Base-by-base conservation (phyloP, 345 rosid genomes). In the Ceriops zippeliana region DNA sequence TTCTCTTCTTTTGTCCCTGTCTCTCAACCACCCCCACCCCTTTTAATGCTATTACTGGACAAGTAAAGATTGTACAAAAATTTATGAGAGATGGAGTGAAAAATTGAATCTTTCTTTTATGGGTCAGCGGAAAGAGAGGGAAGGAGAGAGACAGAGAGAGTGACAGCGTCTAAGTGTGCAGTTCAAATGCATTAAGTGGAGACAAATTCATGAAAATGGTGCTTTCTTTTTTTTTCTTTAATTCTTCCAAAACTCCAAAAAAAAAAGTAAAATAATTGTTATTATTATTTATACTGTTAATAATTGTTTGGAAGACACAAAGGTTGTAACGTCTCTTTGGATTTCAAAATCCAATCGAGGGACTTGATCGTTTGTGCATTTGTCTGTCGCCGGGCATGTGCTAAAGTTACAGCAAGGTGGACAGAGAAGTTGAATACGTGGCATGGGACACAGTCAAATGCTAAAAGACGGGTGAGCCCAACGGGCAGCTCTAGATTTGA, bases 281-380 rank as follows among this genome's bases (percentile, higher is more conserved):
- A 20, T 62, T 21, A 11, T 66, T 60, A 62, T 75, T 72, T 56
- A 24, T 54, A 15, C 66, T 54, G 62, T 11, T 38, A n/a, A 42
- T 7, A 58, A 58, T 37, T 19, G 38, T 24, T 4, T 21, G 5
- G 11, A 46, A 24, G n/a, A 8, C 20, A 3, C 3, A 7, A 76
- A 76, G 57, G 69, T 52, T 72, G 35, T 65, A 89, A 89, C 95
- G 91, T 82, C 95, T 85, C 91, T 89, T 74, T 57, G 65, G 68
- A 72, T 79, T 88, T 86, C 93, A 85, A 88, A 88, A 83, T 83
- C 80, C 78, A 67, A 85, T 80, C 71, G 60, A 72, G 60, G 49
- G 75, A 52, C 9, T 5, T 32, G 65, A 28, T 58, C 15, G 47
- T 15, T 38, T 38, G 47, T 10, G 47, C 47, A 42, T 42, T 27